Evolutionary conservation across 805 yeast genomes (phyloP), one percentile per base, ranked within the genome.

Genomic region (Yarrowia divulgata): DNA sequence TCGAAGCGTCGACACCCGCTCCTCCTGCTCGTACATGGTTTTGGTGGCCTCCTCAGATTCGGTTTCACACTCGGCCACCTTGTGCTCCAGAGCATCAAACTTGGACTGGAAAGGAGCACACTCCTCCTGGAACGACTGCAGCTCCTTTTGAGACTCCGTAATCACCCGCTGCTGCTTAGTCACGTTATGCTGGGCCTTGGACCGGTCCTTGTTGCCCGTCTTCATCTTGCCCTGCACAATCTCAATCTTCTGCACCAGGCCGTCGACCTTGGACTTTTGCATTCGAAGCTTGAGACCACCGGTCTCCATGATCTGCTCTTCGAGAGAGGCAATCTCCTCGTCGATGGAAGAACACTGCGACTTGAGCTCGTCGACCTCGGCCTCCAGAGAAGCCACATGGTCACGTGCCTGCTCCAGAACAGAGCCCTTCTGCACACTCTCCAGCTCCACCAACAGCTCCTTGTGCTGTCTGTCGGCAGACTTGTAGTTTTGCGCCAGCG

Each of bases 211-310:
- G 69, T 82, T 85, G 69, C 87, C 90, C 39, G 84, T 84, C 6
- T 88, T 82, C 14, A 87, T 82, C 73, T 86, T 87, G 54, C 85
- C 85, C 43, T 79, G 81, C 14, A 87, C 77, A 19, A 89, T 84
- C 67, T 88, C 90, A 37, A 90, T 84, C 74, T 86, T 85, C 73
- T 90, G 90, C 52, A 82, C 81, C 42, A 90, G 81, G 1, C 96
- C 89, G 73, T 88, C 93, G 9, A 95, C 97, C 74, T 87, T 90
- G 0, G 96, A 85, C 71, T 87, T 89, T 74, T 93, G 97, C 71
- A 90, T 77, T 69, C 91, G 87, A 72, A 95, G 81, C 71, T 87
- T 87, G 9, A 90, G 88, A 71, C 99, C 99, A 68, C 99, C 99
- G 68, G 91, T 89, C 63, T 90, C 88, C 90, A 93, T 87, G 48